phyloP scores from a whole-genome alignment of 371 early-diverging fungal genomes.

The Mortierella sp. region DNA sequence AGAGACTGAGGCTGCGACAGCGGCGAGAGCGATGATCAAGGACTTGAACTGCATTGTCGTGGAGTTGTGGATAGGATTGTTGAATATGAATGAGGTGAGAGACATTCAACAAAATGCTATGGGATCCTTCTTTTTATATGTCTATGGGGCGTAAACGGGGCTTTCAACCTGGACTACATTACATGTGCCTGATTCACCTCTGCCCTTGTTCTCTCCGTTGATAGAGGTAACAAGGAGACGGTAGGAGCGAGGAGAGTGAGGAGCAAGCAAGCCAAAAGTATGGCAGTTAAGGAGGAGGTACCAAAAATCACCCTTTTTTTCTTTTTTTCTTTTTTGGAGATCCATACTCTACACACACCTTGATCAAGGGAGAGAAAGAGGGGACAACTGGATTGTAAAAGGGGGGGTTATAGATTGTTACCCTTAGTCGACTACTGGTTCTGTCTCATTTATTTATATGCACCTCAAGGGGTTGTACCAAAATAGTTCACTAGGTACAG shows the following conservation, averaged over 20 bases:
- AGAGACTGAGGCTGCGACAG: slow-evolving; percentile 7
- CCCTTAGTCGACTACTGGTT: neutral
- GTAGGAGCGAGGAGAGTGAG: slow-evolving; percentile 2
- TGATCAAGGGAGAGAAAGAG: too few species aligned
- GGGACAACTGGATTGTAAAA: too few species aligned
- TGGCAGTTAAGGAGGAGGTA: neutral
- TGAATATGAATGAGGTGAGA: neutral
- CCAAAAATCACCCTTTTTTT: too few species aligned
- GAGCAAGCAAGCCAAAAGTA: neutral
- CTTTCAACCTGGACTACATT: too few species aligned
- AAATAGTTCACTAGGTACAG: slow-evolving; percentile 11
- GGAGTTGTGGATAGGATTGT: neutral
- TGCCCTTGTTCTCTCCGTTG: neutral
- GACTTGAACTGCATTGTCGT: slow-evolving; percentile 23
- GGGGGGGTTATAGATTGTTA: neutral
- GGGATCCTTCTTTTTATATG: neutral
- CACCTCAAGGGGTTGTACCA: neutral
- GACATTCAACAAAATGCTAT: too few species aligned
- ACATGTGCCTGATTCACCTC: too few species aligned
- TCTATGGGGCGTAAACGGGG: too few species aligned
- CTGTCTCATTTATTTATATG: neutral
- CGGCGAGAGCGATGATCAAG: slow-evolving; percentile 6
- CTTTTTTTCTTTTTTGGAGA: too few species aligned
- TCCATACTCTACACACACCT: too few species aligned
- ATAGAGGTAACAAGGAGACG: neutral